These are phyloP conservation scores for Fusarium coicis DNA, from an alignment of 2,329 filamentous ascomycete species.

Conservation along the genomic window DNA sequence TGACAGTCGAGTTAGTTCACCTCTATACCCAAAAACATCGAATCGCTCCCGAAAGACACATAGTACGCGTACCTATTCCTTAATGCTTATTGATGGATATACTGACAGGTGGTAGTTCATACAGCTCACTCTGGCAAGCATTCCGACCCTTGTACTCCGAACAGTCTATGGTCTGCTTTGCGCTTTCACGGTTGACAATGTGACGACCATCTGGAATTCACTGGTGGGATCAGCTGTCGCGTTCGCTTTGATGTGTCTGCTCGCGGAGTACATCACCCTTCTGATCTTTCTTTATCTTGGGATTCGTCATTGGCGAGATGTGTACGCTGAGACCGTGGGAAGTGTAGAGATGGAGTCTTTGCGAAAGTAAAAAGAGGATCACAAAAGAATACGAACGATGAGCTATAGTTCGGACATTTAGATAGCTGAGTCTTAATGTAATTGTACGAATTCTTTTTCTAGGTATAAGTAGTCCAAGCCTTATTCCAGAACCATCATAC, in stretches of 20 bases:
- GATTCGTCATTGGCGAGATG: background rate
- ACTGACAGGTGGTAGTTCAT: background rate
- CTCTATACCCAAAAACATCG: background rate
- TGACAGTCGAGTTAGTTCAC: background rate
- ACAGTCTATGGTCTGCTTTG: background rate
- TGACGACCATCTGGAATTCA: background rate
- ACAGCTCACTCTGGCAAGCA: background rate
- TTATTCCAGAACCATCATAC: no score
- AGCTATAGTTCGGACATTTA: no score
- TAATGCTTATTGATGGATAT: rapidly evolving
- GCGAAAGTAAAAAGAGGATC: background rate
- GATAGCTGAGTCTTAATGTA: no score
- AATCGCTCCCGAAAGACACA: background rate
- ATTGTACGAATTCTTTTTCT: no score
- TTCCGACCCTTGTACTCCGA: background rate
- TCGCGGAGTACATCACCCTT: background rate
- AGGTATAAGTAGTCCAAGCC: no score
- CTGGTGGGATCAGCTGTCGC: background rate
- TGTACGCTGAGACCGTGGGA: background rate
- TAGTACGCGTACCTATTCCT: rapidly evolving
- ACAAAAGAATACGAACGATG: no score
- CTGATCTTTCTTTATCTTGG: background rate
- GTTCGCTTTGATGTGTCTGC: background rate
- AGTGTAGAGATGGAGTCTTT: background rate
- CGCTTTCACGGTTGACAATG: background rate